Conservation (phyloP, 441 rosid genomes). For the Arabidopsis lyrata region DNA sequence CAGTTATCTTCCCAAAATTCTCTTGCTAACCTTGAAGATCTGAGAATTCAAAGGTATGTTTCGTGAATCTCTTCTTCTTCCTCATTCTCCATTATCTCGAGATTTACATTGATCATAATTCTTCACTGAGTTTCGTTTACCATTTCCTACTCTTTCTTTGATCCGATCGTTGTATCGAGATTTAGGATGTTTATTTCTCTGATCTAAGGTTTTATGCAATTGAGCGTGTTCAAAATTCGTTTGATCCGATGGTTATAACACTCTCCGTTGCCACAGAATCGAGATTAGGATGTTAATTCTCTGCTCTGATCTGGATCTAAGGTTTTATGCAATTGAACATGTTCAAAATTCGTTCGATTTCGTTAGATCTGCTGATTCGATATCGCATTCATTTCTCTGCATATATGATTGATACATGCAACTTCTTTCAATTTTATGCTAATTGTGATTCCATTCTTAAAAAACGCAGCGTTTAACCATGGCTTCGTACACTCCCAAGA, state of each 20-base stretch:
- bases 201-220: not conserved
- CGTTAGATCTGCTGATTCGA: conserved; percentile 30
- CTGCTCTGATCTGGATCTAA: conserved; percentile 7
- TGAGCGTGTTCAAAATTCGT: too few species aligned
- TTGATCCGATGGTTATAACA: not conserved
- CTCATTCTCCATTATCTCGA: not conserved
- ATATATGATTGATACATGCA: conserved; percentile 25
- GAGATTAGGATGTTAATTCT: not conserved
- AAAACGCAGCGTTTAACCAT: conserved; percentile 45
- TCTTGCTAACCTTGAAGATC: conserved; percentile 28
- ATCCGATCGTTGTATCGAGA: not conserved
- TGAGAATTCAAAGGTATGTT: conserved; percentile 34
- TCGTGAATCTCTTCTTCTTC: not conserved
- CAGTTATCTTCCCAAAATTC: conserved; percentile 8
- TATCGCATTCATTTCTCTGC: not conserved
- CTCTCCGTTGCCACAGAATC: not conserved
- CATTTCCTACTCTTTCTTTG: not conserved
- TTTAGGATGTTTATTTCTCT: not conserved
- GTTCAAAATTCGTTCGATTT: not conserved
- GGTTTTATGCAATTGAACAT: not conserved
- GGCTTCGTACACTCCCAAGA: conserved; percentile 81
- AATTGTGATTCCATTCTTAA: not conserved
- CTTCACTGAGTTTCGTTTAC: not conserved
- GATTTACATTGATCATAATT: not conserved
- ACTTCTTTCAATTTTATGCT: not conserved